A percentile compares a stretch with the other conserved stretches of the same genome.
Evolutionary conservation across 1,284 basidiomycete genomes (phyloP).

Genomic region (Leccinum cinnamomeum): DNA sequence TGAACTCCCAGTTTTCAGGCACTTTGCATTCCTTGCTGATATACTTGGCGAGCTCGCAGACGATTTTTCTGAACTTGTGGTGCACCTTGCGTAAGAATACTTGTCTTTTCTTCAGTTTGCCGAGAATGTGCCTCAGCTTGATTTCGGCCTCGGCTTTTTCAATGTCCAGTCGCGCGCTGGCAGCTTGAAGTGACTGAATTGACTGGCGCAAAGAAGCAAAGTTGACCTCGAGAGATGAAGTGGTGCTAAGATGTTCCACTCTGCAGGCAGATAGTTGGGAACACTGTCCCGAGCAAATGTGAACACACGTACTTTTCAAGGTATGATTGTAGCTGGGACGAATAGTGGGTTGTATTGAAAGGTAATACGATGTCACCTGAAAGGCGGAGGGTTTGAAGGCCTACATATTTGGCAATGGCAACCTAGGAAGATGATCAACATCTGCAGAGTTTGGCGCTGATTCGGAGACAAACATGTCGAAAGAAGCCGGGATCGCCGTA

Average conservation of each 20-base stretch:
- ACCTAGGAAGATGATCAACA: conserved; percentile 38
- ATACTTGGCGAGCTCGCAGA: conserved; percentile 35
- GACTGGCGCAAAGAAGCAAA: conserved; percentile 42
- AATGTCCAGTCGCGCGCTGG: conserved; percentile 55
- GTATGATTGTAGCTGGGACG: conserved; percentile 49
- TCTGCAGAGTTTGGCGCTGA: neutral
- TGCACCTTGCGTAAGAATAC: conserved; percentile 9
- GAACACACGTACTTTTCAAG: conserved; percentile 43
- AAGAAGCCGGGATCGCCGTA: conserved; percentile 76
- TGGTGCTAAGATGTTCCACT: conserved; percentile 32
- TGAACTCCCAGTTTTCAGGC: conserved; percentile 3
- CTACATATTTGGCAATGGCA: conserved; percentile 68
- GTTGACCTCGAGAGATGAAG: conserved; percentile 32
- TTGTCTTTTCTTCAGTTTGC: conserved; percentile 29
- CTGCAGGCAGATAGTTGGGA: conserved; percentile 22
- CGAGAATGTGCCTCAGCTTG: conserved; percentile 37
- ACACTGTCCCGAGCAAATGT: neutral
- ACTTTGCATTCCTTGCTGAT: conserved; percentile 24
- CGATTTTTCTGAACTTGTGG: conserved; percentile 24
- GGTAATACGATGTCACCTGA: conserved; percentile 62
- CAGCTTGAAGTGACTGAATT: conserved; percentile 49
- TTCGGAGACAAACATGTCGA: conserved; percentile 50
- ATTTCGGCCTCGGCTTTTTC: conserved; percentile 46
- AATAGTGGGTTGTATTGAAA: conserved; percentile 76
- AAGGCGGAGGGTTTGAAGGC: conserved; percentile 61